Conservation (phyloP, 164 flowering plant species). For the Platanus orientalis region DNA sequence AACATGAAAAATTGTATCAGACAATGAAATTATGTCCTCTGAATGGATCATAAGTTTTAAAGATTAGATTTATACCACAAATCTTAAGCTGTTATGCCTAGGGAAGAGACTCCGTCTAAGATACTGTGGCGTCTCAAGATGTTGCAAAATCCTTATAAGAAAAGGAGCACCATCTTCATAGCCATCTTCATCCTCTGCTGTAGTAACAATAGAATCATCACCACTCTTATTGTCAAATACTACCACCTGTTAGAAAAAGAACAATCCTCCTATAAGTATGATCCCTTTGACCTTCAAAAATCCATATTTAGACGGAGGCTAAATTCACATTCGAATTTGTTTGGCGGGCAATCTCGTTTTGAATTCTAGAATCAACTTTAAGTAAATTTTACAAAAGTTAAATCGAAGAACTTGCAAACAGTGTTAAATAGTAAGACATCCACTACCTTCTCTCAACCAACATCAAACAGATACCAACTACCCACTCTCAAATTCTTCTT, state of each 20-base stretch:
- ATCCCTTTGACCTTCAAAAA: neutral
- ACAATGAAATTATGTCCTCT: neutral
- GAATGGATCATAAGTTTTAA: neutral
- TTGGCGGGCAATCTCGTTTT: too few relatives aligned
- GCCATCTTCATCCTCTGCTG: slow-evolving; percentile 32
- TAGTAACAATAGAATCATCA: slow-evolving; percentile 26
- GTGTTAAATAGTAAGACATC: too few relatives aligned
- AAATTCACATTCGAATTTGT: too few relatives aligned
- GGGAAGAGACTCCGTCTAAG: slow-evolving; percentile 74
- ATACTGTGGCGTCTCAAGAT: slow-evolving; percentile 99
- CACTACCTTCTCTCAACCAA: too few relatives aligned
- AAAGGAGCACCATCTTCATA: slow-evolving; percentile 75
- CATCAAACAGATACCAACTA: too few relatives aligned
- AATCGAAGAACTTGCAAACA: too few relatives aligned
- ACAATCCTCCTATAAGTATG: neutral
- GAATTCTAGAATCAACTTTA: too few relatives aligned
- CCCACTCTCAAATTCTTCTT: too few relatives aligned
- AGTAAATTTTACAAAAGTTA: too few relatives aligned
- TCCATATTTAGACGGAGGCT: too few relatives aligned
- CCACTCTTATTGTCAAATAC: slow-evolving; percentile 65
- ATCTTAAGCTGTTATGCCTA: slow-evolving; percentile 69
- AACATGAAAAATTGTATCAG: slow-evolving; percentile 4
- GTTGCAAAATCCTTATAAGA: slow-evolving; percentile 68
- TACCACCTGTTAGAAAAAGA: slow-evolving; percentile 48
- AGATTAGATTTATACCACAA: slow-evolving; percentile 53